These are phyloP conservation scores for Passalora sequoiae DNA, from an alignment of 2,329 filamentous ascomycete species.

Conservation along the genomic window DNA sequence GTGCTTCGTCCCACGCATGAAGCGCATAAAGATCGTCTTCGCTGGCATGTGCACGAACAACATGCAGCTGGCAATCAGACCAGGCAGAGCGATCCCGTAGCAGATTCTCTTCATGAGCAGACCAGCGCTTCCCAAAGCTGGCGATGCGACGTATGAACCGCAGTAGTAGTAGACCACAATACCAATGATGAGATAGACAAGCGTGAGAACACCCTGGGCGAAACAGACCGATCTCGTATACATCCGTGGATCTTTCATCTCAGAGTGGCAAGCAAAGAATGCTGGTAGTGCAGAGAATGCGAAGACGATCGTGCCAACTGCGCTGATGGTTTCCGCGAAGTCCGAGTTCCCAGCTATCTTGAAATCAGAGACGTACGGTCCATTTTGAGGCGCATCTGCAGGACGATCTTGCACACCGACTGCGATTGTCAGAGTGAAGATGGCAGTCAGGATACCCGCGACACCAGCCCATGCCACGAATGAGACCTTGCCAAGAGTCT, in stretches of 20 bases:
- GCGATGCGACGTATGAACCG: slow-evolving; percentile 45
- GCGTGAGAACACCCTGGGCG: slow-evolving; percentile 20
- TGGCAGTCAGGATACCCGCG: slow-evolving; percentile 21
- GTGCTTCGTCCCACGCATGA: slow-evolving; percentile 25
- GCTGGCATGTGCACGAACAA: slow-evolving; percentile 29
- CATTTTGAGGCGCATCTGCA: slow-evolving; percentile 30
- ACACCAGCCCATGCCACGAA: slow-evolving; percentile 36
- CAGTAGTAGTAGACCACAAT: slow-evolving; percentile 46
- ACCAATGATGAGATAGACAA: slow-evolving; percentile 36
- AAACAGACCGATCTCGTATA: slow-evolving; percentile 34
- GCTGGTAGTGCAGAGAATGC: slow-evolving; percentile 37
- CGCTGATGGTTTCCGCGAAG: slow-evolving; percentile 54
- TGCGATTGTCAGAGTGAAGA: slow-evolving; percentile 33
- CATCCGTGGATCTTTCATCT: slow-evolving; percentile 36
- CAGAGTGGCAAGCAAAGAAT: slow-evolving; percentile 38
- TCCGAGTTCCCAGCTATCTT: slow-evolving; percentile 24
- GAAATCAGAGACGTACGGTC: slow-evolving; percentile 29
- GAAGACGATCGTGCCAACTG: slow-evolving; percentile 50
- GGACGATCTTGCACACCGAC: slow-evolving; percentile 35
- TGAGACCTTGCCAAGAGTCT: slow-evolving; percentile 33
- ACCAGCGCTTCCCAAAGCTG: slow-evolving; percentile 46
- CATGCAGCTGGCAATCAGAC: slow-evolving; percentile 26
- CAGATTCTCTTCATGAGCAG: slow-evolving; percentile 41
- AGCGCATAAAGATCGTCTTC: slow-evolving; percentile 29
- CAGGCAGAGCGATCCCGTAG: slow-evolving; percentile 37